Percentiles rank a stretch among this genome's conserved stretches.
phyloP scores from a whole-genome alignment of 306 rosid genomes.

The Coriaria nepalensis region DNA sequence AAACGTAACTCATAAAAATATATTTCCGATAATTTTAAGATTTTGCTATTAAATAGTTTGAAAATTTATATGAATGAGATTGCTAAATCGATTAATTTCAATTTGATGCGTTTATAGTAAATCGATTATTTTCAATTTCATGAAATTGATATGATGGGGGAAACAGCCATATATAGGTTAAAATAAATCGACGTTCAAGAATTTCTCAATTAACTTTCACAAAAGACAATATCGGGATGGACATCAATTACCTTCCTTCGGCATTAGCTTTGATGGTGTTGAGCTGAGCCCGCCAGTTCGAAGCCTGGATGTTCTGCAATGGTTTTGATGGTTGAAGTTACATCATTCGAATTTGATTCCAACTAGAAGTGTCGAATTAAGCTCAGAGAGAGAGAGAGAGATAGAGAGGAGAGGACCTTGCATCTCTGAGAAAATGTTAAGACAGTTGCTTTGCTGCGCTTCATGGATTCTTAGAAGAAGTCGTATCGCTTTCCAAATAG shows the following conservation, averaged over 20 bases:
- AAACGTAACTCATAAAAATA: no score
- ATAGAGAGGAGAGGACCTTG: constrained; percentile 35
- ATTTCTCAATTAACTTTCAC: no score
- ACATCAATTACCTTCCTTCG: constrained; percentile 94
- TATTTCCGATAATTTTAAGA: no score
- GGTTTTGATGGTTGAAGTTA: not conserved
- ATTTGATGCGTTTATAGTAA: no score
- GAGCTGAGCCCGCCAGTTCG: constrained; percentile 79
- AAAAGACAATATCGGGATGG: no score
- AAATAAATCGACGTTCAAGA: no score
- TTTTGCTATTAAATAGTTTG: no score
- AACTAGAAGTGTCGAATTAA: not conserved
- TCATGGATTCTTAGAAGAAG: constrained; percentile 23
- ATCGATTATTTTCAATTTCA: no score
- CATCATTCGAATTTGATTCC: not conserved
- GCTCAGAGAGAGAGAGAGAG: constrained; percentile 11
- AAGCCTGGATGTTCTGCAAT: constrained; percentile 58
- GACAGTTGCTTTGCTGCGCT: constrained; percentile 35
- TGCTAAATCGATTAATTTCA: no score
- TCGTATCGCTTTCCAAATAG: constrained; percentile 26
- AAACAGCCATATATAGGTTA: no score
- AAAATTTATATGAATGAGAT: no score
- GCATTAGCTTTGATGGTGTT: constrained; percentile 76
- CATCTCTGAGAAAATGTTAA: constrained; percentile 65
- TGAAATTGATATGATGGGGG: no score